phyloP scores from a whole-genome alignment of 2,329 filamentous ascomycete species.

The Trichophyton verrucosum region DNA sequence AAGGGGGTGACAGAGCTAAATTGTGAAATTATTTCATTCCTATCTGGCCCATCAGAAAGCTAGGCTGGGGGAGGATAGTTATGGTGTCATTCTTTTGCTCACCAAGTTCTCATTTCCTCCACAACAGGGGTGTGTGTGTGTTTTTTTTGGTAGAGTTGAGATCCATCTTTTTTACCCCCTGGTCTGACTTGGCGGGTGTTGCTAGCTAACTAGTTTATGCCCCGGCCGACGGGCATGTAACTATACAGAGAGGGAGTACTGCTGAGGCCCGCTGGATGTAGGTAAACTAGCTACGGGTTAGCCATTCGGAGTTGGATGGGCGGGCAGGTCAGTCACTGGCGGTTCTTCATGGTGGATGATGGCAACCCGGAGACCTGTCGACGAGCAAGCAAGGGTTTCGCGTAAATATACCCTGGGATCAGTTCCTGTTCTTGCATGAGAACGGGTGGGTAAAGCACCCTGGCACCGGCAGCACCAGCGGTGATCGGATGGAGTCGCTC shows the following conservation, averaged over 20 bases:
- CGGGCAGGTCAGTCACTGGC: no score
- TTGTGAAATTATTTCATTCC: constrained; percentile 1
- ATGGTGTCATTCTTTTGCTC: not conserved
- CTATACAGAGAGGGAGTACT: no score
- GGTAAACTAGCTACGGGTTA: no score
- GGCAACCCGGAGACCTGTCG: not conserved
- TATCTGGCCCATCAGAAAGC: not conserved
- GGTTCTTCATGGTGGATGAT: no score
- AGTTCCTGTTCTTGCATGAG: not conserved
- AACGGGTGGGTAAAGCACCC: not conserved
- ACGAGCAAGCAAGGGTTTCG: not conserved
- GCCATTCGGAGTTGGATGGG: no score
- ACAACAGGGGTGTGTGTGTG: not conserved
- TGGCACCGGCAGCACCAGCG: not conserved
- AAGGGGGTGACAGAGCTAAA: not conserved
- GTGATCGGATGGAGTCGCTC: not conserved
- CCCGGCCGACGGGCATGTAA: no score
- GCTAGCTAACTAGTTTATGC: not conserved
- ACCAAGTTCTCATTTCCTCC: not conserved
- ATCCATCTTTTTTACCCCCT: not conserved
- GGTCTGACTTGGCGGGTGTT: constrained; percentile 1
- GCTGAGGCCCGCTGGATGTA: no score
- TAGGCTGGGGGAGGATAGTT: not conserved
- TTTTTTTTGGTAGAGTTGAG: not conserved
- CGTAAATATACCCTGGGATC: not conserved